Evolutionary conservation across 768 basidiomycete species (phyloP).

Genomic region (Suillus bovinus): DNA sequence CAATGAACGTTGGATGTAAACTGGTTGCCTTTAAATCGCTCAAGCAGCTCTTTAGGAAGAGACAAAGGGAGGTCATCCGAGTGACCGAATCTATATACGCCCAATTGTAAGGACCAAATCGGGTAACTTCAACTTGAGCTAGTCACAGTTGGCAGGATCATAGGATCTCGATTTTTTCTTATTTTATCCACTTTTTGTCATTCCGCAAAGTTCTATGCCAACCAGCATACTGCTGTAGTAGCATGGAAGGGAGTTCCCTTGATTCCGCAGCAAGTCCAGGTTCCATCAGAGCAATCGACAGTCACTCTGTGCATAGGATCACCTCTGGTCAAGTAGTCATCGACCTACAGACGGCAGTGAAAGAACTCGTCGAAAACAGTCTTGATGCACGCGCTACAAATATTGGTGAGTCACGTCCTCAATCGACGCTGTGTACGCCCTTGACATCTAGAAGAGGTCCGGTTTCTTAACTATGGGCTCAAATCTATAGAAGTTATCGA

Average conservation of each 20-base stretch:
- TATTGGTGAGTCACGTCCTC: conserved; percentile 57
- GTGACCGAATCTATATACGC: background rate
- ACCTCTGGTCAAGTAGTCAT: conserved; percentile 95
- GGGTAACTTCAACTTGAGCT: background rate
- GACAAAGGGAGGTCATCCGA: background rate
- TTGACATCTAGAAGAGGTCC: conserved; percentile 60
- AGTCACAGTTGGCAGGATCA: background rate
- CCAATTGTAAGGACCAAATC: background rate
- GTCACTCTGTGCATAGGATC: conserved; percentile 78
- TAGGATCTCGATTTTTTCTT: background rate
- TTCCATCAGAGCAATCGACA: conserved; percentile 65
- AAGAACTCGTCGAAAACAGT: conserved; percentile 96
- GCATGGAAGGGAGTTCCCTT: background rate
- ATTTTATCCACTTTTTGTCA: background rate
- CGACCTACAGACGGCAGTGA: conserved; percentile 91
- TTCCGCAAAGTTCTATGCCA: background rate
- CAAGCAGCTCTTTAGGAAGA: background rate
- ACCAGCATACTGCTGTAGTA: background rate
- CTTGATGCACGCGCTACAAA: conserved; percentile 88
- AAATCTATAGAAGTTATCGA: conserved; percentile 86
- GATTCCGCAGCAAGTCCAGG: background rate
- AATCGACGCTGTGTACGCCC: background rate
- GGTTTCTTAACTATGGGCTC: conserved; percentile 86
- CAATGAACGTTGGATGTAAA: background rate
- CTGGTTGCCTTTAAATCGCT: background rate